Conservation (phyloP, 768 basidiomycete genomes). For the Boletus rufocinnamomeus region DNA sequence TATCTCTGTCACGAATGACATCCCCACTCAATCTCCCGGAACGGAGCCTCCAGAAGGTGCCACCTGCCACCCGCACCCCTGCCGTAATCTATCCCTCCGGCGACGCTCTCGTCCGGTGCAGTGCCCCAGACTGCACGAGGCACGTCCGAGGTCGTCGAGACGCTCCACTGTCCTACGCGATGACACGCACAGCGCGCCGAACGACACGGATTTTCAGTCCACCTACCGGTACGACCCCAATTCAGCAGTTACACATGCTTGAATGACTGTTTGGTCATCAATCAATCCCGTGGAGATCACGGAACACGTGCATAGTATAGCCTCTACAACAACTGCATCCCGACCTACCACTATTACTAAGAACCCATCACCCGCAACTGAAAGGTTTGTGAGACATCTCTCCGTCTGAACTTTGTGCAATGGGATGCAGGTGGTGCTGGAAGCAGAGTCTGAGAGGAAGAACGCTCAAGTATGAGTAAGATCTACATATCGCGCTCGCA, state of each 20-base stretch:
- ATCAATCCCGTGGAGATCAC: neutral
- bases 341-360: neutral
- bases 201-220: neutral
- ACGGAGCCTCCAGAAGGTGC: neutral
- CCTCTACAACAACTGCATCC: neutral
- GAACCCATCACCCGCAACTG: neutral
- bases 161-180: too few species aligned
- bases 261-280: neutral
- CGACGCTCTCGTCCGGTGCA: conserved; percentile 2
- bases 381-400: neutral
- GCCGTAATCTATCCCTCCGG: neutral
- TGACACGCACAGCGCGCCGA: neutral
- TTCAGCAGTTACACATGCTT: neutral
- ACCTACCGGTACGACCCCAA: neutral
- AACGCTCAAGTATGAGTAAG: neutral
- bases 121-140: neutral
- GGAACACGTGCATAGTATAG: neutral
- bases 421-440: neutral
- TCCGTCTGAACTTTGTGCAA: neutral
- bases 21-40: neutral
- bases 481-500: neutral
- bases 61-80: neutral
- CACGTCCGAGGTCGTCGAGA: neutral
- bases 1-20: neutral
- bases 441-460: neutral